Conservation (phyloP, 2,329 filamentous ascomycete species). For the Talaromyces sp. region DNA sequence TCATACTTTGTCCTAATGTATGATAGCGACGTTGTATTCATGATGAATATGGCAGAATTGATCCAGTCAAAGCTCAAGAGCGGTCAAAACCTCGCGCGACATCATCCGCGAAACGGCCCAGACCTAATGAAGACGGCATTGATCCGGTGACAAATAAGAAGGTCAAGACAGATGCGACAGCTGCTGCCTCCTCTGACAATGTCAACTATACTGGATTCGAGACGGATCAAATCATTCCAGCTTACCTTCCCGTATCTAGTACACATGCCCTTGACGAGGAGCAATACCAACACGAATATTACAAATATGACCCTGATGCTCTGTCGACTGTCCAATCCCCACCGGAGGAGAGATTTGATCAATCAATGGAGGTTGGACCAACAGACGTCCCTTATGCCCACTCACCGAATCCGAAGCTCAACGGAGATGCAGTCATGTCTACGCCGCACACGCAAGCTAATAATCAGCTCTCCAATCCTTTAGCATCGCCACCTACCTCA, state of each 20-base stretch:
- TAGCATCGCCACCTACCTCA: slow-evolving; percentile 46
- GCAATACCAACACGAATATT: not conserved
- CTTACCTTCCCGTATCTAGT: slow-evolving; percentile 16
- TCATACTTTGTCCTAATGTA: slow-evolving; percentile 22
- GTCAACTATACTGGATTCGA: slow-evolving; percentile 24
- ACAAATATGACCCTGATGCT: slow-evolving; percentile 5
- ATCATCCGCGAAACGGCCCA: slow-evolving; percentile 53
- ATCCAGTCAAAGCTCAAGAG: slow-evolving; percentile 61
- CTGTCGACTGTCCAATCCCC: slow-evolving; percentile 18
- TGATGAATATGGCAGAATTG: slow-evolving; percentile 61
- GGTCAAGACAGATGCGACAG: slow-evolving; percentile 34
- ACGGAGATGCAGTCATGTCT: slow-evolving; percentile 31
- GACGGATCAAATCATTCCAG: slow-evolving; percentile 20
- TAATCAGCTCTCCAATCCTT: slow-evolving; percentile 34
- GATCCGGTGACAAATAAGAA: slow-evolving; percentile 28
- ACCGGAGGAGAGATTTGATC: slow-evolving; percentile 10
- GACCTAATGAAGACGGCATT: slow-evolving; percentile 41
- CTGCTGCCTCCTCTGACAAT: slow-evolving; percentile 26
- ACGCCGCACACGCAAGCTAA: slow-evolving; percentile 26
- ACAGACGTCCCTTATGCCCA: slow-evolving; percentile 35
- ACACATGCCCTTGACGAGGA: slow-evolving; percentile 20
- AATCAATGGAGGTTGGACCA: slow-evolving; percentile 23
- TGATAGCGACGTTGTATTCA: slow-evolving; percentile 62
- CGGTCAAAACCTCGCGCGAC: slow-evolving; percentile 57
- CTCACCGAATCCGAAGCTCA: slow-evolving; percentile 35